Evolutionary conservation across 306 rosid genomes (phyloP).

Genomic region (Hippophae gyantsensis): DNA sequence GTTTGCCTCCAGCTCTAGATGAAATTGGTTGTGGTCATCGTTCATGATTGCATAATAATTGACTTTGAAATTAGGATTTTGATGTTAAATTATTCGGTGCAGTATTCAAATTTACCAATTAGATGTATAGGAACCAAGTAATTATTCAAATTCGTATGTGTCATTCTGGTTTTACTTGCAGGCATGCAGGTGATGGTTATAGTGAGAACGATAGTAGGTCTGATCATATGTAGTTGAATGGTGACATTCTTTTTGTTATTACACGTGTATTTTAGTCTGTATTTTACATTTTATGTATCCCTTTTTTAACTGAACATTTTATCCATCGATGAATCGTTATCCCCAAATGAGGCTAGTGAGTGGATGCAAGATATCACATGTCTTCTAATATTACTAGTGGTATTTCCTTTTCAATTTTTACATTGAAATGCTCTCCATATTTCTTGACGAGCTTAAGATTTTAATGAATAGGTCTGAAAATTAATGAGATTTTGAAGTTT

Average conservation of each 20-base stretch:
- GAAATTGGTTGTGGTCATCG: too few relatives aligned
- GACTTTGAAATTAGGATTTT: not conserved
- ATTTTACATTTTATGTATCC: slow-evolving; percentile 2
- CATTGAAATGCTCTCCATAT: not conserved
- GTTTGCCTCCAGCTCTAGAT: too few relatives aligned
- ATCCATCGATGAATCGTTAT: slow-evolving; percentile 16
- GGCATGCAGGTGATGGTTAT: slow-evolving; percentile 76
- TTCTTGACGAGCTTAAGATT: not conserved
- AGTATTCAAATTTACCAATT: not conserved
- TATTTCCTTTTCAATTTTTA: slow-evolving; percentile 8
- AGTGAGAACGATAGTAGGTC: slow-evolving; percentile 66
- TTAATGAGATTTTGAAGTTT: not conserved
- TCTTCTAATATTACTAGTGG: slow-evolving; percentile 38
- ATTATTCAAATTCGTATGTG: not conserved
- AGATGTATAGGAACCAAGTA: not conserved
- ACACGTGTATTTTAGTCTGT: slow-evolving; percentile 42
- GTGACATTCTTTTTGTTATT: slow-evolving; percentile 15
- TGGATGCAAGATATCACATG: slow-evolving; percentile 27
- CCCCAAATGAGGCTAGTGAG: slow-evolving; percentile 25
- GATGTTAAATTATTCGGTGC: too few relatives aligned
- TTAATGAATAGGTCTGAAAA: not conserved
- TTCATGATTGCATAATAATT: not conserved
- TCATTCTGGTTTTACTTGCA: slow-evolving; percentile 21
- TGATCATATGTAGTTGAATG: slow-evolving; percentile 54
- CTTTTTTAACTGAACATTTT: not conserved